Evolutionary conservation across 345 rosid species (phyloP), one percentile per base, ranked within the genome.

Genomic region (Noccaea caerulescens): DNA sequence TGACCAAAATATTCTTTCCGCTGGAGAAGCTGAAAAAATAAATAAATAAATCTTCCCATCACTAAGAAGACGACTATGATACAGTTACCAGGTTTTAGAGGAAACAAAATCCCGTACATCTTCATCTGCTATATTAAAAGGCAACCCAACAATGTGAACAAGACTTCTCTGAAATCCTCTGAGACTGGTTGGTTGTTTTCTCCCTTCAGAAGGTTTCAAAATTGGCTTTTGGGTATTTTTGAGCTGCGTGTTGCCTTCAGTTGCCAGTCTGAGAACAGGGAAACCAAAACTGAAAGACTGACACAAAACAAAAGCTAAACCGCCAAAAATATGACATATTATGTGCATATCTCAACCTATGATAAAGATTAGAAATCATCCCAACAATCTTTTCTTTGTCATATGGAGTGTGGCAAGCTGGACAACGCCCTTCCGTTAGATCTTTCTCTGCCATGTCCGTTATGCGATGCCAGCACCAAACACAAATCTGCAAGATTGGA

Each of bases 391-490:
- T 93, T 75, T 90, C 93, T 78, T 90, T 93, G 85, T 93, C 98
- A 80, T 93, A 93, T 16, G 93, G 82, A 27, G 75, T 27, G 49
- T 96, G 97, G 51, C 98, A 93, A 45, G 98, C 98, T 5, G 98
- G 98, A 80, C 98, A 93, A 30, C 89, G 87, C 43, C 98, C 98
- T 68, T 87, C 97, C 6, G 85, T 60, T 1, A 82, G 87, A 81
- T 87, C 92, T 84, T 90, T 93, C 82, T 90, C 98, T 44, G 98
- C 97, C 97, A 93, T 90, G 58, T 93, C 92, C 90, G 87, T 86
- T 27, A 93, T 80, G 54, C 90, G 97, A 80, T 90, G 90, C 98
- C 98, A 93, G 62, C 98, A 93, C 97, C 98, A 93, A 58, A 93
- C 93, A 80, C 98, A 93, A 58, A 93, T 82, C 98, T 93, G 76